These are phyloP conservation scores for Phyllosticta capitalensis DNA, from an alignment of 2,329 filamentous ascomycete species.

Conservation along the genomic window DNA sequence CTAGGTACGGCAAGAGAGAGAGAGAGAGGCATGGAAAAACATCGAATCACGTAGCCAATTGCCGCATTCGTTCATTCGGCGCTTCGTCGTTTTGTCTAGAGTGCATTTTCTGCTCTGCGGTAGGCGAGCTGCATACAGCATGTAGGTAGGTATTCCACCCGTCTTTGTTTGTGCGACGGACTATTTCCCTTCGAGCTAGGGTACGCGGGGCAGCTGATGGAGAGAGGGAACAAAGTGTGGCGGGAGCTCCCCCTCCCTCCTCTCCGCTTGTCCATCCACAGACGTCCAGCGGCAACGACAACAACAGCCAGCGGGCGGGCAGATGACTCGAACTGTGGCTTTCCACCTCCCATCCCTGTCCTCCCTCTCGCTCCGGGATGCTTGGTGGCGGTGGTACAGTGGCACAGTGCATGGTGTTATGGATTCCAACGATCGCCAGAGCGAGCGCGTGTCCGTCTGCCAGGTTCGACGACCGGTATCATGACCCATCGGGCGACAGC, in stretches of 20 bases:
- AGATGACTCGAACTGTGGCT: neutral
- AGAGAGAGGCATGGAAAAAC: neutral
- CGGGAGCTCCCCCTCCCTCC: neutral
- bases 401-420: too few relatives aligned
- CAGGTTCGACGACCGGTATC: too few relatives aligned
- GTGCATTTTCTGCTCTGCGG: neutral
- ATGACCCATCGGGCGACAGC: too few relatives aligned
- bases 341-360: too few relatives aligned
- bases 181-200: neutral
- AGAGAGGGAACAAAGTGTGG: neutral
- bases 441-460: too few relatives aligned
- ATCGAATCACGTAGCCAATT: neutral
- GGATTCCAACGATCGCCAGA: too few relatives aligned
- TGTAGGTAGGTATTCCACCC: too few relatives aligned
- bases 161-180: neutral
- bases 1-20: neutral
- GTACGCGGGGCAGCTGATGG: neutral
- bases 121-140: neutral
- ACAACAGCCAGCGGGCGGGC: neutral
- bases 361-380: too few relatives aligned
- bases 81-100: neutral
- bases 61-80: neutral
- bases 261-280: neutral
- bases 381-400: too few relatives aligned
- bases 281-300: neutral